Evolutionary conservation across 2,329 filamentous ascomycete species (phyloP).

Genomic region (Colletotrichum sp.): DNA sequence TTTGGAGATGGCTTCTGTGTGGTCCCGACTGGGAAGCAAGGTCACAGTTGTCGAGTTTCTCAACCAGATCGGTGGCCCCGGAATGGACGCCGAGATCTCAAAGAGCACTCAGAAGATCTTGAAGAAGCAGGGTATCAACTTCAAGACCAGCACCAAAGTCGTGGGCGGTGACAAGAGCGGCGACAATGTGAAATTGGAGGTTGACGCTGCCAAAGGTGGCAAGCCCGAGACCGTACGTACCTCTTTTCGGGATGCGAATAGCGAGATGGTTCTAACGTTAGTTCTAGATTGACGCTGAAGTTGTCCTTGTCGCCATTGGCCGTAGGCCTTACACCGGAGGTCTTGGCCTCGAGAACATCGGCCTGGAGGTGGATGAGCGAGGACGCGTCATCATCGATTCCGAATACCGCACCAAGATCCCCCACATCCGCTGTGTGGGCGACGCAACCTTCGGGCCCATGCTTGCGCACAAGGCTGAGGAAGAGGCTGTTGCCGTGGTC

Average conservation of each 20-base stretch:
- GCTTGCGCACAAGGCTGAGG: slow-evolving; percentile 99
- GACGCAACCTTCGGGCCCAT: slow-evolving; percentile 98
- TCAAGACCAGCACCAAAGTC: slow-evolving; percentile 98
- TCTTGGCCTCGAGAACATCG: slow-evolving; percentile 92
- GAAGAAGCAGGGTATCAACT: slow-evolving; percentile 95
- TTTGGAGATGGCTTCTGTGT: slow-evolving; percentile 97
- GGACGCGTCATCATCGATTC: slow-evolving; percentile 97
- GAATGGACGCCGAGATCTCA: slow-evolving; percentile 94
- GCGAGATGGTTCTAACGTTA: slow-evolving; percentile 10
- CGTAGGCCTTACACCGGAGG: slow-evolving; percentile 93
- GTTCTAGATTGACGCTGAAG: slow-evolving; percentile 83
- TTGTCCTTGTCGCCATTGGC: slow-evolving; percentile 95
- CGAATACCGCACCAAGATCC: slow-evolving; percentile 97
- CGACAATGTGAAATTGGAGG: slow-evolving; percentile 78
- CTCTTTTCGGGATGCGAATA: background rate
- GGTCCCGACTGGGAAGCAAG: slow-evolving; percentile 91
- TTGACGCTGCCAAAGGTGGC: slow-evolving; percentile 94
- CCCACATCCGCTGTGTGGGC: slow-evolving; percentile 95
- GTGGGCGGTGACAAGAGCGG: slow-evolving; percentile 80
- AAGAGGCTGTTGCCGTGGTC: slow-evolving; percentile 92
- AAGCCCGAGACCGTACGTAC: slow-evolving; percentile 84
- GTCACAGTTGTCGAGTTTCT: slow-evolving; percentile 98
- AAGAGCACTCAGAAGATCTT: slow-evolving; percentile 93
- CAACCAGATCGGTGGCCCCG: slow-evolving; percentile 93
- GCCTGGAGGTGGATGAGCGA: slow-evolving; percentile 88